Percentiles rank a stretch among this genome's conserved stretches.
phyloP scores from a whole-genome alignment of 2,329 filamentous ascomycete genomes.

The Zarea fungicola region DNA sequence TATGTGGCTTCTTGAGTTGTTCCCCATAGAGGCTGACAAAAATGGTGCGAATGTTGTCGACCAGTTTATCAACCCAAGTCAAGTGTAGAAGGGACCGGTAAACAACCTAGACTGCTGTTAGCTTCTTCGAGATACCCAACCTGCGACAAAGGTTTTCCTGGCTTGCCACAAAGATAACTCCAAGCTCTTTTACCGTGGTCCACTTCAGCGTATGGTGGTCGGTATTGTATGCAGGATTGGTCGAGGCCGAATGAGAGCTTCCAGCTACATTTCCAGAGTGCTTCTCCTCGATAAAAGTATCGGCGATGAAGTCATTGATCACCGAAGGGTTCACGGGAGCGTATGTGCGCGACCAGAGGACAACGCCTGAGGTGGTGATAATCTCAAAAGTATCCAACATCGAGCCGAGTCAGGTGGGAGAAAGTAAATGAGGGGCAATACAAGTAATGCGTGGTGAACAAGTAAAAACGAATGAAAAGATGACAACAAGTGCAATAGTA shows the following conservation, averaged over 20 bases:
- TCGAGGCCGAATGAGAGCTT: constrained; percentile 52
- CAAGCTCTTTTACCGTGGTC: constrained; percentile 86
- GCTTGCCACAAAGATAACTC: constrained; percentile 70
- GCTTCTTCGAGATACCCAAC: background rate
- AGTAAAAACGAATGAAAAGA: background rate
- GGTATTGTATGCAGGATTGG: constrained; percentile 73
- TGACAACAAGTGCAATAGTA: background rate
- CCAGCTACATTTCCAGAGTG: constrained; percentile 56
- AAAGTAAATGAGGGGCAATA: constrained; percentile 7
- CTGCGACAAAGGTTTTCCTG: constrained; percentile 17
- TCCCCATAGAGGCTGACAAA: constrained; percentile 88
- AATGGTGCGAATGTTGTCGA: constrained; percentile 90
- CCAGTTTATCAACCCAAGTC: constrained; percentile 93
- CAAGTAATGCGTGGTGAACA: background rate
- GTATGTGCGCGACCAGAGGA: constrained; percentile 91
- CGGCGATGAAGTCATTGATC: constrained; percentile 90
- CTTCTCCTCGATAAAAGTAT: constrained; percentile 97
- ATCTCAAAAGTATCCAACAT: constrained; percentile 99
- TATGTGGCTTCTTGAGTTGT: constrained; percentile 75
- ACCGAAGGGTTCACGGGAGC: constrained; percentile 72
- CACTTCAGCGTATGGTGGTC: constrained; percentile 95
- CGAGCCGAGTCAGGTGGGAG: constrained; percentile 17
- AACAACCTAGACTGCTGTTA: constrained; percentile 61
- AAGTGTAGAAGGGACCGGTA: constrained; percentile 94
- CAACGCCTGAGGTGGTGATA: constrained; percentile 89